phyloP scores from a whole-genome alignment of 2,329 filamentous ascomycete species.

The Aspergillus texensis region DNA sequence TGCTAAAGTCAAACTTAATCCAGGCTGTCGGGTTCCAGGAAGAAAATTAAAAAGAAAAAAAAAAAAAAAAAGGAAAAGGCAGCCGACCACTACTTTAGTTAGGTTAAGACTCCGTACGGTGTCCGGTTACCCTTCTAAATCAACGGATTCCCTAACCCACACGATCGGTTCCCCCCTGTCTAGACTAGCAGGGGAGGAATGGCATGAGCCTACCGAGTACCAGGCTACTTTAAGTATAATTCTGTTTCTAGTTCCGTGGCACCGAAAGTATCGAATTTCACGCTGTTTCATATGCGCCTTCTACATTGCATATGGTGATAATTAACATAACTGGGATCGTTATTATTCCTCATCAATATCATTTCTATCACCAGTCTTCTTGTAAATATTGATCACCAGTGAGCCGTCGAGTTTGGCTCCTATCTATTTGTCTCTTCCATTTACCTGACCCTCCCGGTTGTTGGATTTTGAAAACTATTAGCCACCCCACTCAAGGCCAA shows the following conservation, averaged over 20 bases:
- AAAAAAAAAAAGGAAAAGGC: constrained; percentile 15
- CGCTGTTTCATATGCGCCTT: background rate
- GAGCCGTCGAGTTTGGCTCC: background rate
- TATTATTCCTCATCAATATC: background rate
- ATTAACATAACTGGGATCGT: background rate
- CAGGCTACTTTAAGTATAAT: constrained; percentile 2
- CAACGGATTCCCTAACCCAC: background rate
- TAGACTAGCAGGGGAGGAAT: constrained; percentile 1
- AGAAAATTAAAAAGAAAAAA: constrained; percentile 9
- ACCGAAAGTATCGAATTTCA: background rate
- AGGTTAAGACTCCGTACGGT: background rate
- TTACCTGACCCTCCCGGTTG: constrained; percentile 8
- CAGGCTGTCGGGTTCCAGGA: constrained; percentile 37
- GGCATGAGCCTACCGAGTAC: constrained; percentile 5
- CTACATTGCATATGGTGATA: background rate
- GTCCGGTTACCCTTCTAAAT: background rate
- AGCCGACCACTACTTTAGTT: constrained; percentile 5
- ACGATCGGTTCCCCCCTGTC: constrained; percentile 5
- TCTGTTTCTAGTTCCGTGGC: background rate
- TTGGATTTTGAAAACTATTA: constrained; percentile 6
- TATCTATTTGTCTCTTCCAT: background rate
- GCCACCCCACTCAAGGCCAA: constrained; percentile 15
- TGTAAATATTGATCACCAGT: constrained; percentile 2
- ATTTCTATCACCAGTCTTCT: background rate
- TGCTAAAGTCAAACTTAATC: constrained; percentile 42